Base-by-base conservation (phyloP, 371 early-diverging fungal genomes). In the Mortierella polycephala region DNA sequence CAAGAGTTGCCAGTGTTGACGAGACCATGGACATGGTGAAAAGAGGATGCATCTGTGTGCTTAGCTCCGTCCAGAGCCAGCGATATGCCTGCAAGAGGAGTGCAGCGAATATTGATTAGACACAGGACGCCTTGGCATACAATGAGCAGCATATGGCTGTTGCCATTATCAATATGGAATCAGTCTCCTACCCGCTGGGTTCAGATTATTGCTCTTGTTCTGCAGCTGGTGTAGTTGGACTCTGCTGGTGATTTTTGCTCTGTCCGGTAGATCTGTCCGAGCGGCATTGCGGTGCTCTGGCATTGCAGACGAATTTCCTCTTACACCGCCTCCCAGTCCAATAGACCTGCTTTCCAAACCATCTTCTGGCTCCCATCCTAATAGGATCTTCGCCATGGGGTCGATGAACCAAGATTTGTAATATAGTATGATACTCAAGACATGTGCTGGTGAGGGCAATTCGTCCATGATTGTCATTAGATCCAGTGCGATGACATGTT, bases 1-100 rank as follows among this genome's bases (percentile, higher is more conserved):
- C 98, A 98, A 40, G 96, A 91, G 81, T 98, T 98, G 51, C 98
- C 98, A 13, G 92, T 89, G 65, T 98, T 98, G 46, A 92, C 86
- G 39, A 98, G 84, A 1, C 98, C 98, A 47, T 88, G 76, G 42
- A 89, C 74, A 67, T 64, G 57, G 18, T 44, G 79, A 5, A 52
- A 54, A 10, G 71, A 37, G 42, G 46, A 47, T 21, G 55, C 8
- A 6, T 64, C 30, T 16, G 57, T 10, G 16, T 50, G 10, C 46
- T 46, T 62, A n/a, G 60, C 12, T 30, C 49, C 52, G 44, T 68
- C 60, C 46, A 74, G n/a, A 54, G 54, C 65, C 8, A 41, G 23
- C 16, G 57, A 60, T 40, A 64, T 68, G 18, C 68, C 68, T 68
- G 44, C 21, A 7, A 44, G n/a, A 41, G 10, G 18, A 60, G 42